Conservation (phyloP, 208 protist species). For the Trichomonas vaginalis region DNA sequence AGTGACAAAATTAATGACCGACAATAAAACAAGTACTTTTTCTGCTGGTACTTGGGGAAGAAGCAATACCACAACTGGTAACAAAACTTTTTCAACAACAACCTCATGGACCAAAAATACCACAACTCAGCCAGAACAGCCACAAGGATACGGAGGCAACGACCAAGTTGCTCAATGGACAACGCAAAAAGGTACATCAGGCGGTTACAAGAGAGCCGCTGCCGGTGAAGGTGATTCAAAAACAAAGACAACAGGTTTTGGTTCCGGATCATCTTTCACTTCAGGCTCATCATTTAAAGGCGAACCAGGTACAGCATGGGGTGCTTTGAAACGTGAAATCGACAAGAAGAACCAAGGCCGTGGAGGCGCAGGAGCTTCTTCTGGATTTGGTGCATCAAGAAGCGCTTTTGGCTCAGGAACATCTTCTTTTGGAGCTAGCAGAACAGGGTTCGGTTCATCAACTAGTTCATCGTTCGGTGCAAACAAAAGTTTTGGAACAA, state of each 20-base stretch:
- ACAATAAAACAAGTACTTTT: too few relatives aligned
- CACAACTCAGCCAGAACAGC: background rate
- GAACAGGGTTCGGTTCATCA: background rate
- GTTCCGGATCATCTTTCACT: background rate
- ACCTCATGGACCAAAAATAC: background rate
- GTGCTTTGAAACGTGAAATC: background rate
- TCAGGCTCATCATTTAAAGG: too few relatives aligned
- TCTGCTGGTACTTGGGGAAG: background rate
- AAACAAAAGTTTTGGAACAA: background rate
- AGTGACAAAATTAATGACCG: too few relatives aligned
- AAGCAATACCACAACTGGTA: background rate
- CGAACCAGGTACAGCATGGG: background rate
- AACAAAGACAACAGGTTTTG: background rate
- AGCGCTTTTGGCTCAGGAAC: background rate
- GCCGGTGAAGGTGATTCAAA: background rate
- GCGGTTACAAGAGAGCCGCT: background rate
- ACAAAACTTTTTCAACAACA: background rate
- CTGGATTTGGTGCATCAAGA: background rate
- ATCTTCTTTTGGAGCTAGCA: background rate
- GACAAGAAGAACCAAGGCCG: background rate
- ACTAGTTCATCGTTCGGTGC: background rate
- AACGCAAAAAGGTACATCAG: background rate
- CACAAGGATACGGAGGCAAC: background rate
- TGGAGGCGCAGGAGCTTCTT: background rate
- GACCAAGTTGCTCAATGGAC: background rate